Evolutionary conservation across 345 rosid genomes (phyloP).

Genomic region (Heritiera littoralis): DNA sequence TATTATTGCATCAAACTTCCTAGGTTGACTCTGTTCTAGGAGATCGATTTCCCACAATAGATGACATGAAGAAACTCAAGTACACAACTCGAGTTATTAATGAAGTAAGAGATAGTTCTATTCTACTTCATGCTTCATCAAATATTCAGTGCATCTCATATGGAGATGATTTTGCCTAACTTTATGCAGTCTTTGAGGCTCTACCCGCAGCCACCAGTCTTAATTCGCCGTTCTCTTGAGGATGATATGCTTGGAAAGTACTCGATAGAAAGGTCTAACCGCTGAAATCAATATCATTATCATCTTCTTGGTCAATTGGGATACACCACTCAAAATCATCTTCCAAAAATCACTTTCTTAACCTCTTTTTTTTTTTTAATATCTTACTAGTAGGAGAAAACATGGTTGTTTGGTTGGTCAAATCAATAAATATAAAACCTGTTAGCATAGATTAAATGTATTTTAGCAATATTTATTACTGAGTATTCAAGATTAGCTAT

Average conservation of each 20-base stretch:
- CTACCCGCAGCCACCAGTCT: slow-evolving; percentile 96
- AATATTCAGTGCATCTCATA: not conserved
- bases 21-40: slow-evolving; percentile 93
- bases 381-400: not conserved
- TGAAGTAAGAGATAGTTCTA: slow-evolving; percentile 51
- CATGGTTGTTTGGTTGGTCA: not conserved
- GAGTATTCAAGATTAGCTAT: not conserved
- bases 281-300: not conserved
- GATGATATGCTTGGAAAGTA: slow-evolving; percentile 76
- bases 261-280: slow-evolving; percentile 67
- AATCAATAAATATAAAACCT: not conserved
- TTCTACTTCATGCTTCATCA: not conserved
- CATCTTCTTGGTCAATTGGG: not conserved
- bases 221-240: slow-evolving; percentile 82
- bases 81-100: slow-evolving; percentile 91
- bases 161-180: slow-evolving; percentile 18
- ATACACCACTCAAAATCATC: not conserved
- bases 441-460: not conserved
- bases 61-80: slow-evolving; percentile 85
- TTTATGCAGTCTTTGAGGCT: slow-evolving; percentile 75
- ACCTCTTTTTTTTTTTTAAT: not conserved
- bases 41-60: slow-evolving; percentile 76
- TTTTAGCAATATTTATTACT: slow-evolving; percentile 2
- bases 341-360: not conserved
- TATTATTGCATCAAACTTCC: slow-evolving; percentile 23